Base-by-base conservation (phyloP, 2,329 filamentous ascomycete species). In the Byssothecium circinans region DNA sequence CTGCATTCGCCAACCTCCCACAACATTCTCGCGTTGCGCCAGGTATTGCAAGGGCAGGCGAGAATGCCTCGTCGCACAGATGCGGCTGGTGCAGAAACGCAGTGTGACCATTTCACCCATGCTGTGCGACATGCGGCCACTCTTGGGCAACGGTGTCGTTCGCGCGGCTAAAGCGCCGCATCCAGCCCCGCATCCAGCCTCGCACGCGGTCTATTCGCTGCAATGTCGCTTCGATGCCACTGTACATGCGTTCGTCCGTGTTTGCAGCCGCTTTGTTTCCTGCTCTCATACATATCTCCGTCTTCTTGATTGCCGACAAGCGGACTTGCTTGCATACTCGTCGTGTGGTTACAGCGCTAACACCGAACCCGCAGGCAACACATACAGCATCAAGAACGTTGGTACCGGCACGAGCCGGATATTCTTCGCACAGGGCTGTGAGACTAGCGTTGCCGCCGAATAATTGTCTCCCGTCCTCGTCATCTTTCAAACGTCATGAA, bases 381-480 rank as follows among this genome's bases (percentile, higher is more conserved):
- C 90, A 61, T 99, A 99, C 73, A 88, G 87, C 65, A 96, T 99
- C 62, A 79, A 80, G 45, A 99, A 97, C 70, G 84, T 89, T 47
- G 84, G 85, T 61, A 80, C 86, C 53, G 77, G 79, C 51, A 81
- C 84, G 4, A 88, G 89, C 4, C 83, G 88, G 32, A 80, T 97
- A 40, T 97, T 97, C 76, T 99, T 97, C 71, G 85, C 91, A 1
- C 94, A 99, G 70, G 92, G 87, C 6, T 92, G 87, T 70, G 89
- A 86, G 53, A 58, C 52, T 34, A 43, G 41, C 15, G 47, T 50
- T 2, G 46, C 57, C 8, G 48, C 50, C 8, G 59, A 61, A 40
- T 50, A 53, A 32, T 39, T 38, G 29, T 25, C 8, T 8, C n/a
- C n/a, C n/a, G n/a, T 33, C 25, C 23, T 20, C 19, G 11, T 15